Conservation (phyloP, 2,329 filamentous ascomycete species). For the Arthrobotrys iridis region DNA sequence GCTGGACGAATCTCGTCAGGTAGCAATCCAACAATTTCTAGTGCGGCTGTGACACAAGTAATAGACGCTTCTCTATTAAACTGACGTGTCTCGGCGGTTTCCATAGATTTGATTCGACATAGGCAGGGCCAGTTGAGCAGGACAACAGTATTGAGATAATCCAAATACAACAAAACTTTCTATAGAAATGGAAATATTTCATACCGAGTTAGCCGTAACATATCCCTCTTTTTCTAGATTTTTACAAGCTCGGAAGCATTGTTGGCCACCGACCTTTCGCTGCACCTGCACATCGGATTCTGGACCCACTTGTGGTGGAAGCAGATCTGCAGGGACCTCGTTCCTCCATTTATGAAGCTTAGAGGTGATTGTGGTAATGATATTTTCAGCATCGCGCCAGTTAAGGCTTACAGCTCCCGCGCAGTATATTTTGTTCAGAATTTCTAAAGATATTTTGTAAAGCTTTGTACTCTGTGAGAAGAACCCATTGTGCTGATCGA, state of each 20-base stretch:
- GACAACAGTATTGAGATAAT: conserved; percentile 57
- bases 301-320: conserved; percentile 13
- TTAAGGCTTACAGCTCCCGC: conserved; percentile 56
- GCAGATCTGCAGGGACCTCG: conserved; percentile 23
- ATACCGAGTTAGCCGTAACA: conserved; percentile 28
- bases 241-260: conserved; percentile 27
- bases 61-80: conserved; percentile 58
- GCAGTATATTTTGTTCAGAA: conserved; percentile 57
- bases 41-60: conserved; percentile 57
- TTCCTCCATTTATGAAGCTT: conserved; percentile 44
- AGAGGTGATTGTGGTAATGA: conserved; percentile 28
- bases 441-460: conserved; percentile 55
- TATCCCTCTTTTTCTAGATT: conserved; percentile 13
- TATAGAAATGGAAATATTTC: conserved; percentile 18
- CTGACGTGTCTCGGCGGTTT: conserved; percentile 53
- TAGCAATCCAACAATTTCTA: conserved; percentile 56
- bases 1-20: conserved; percentile 56
- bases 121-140: conserved; percentile 56
- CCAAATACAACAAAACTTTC: conserved; percentile 50
- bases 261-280: conserved; percentile 41
- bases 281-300: conserved; percentile 35
- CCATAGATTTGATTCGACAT: conserved; percentile 55
- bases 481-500: conserved; percentile 52
- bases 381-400: conserved; percentile 57
- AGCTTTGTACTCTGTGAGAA: conserved; percentile 58